These are phyloP conservation scores for Phialemoniopsis sp. DNA, from an alignment of 2,329 filamentous ascomycete genomes.

Conservation along the genomic window DNA sequence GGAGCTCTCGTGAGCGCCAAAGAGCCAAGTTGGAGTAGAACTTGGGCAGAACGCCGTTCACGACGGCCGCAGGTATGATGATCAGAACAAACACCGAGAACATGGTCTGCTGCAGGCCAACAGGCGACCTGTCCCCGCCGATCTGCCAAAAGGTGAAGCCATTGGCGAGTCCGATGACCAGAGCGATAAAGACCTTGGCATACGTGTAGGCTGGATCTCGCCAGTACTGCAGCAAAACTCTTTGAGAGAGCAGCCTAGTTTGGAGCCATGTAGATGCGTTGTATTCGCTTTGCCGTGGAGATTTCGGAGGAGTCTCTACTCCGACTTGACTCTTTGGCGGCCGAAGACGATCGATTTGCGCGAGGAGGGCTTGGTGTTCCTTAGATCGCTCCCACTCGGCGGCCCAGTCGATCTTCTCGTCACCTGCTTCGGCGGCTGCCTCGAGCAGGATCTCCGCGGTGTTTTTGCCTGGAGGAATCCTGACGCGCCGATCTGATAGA, in stretches of 20 bases:
- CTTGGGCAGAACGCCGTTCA: conserved; percentile 73
- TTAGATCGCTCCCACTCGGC: too few relatives aligned
- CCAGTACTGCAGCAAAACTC: too few relatives aligned
- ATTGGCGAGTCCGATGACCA: conserved; percentile 63
- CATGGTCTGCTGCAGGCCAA: conserved; percentile 66
- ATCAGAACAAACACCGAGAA: conserved; percentile 77
- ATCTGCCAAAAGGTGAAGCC: conserved; percentile 67
- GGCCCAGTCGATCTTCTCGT: too few relatives aligned
- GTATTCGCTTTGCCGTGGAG: too few relatives aligned
- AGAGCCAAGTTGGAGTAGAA: conserved; percentile 63
- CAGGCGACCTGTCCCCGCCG: conserved; percentile 45
- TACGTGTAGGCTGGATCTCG: conserved; percentile 56
- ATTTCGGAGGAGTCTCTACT: too few relatives aligned
- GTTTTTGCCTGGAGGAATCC: conserved; percentile 46
- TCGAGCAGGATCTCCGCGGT: conserved; percentile 57
- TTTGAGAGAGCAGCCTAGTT: too few relatives aligned
- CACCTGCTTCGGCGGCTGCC: too few relatives aligned
- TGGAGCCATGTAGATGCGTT: conserved; percentile 56
- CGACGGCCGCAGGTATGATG: conserved; percentile 68
- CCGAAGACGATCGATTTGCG: too few relatives aligned
- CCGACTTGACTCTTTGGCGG: conserved; percentile 64
- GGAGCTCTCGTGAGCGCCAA: conserved; percentile 69
- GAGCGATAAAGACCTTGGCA: too few relatives aligned
- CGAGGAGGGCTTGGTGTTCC: too few relatives aligned
- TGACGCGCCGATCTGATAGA: conserved; percentile 39